Percentiles rank a stretch among this genome's conserved stretches.
Evolutionary conservation across 345 rosid species (phyloP).

Genomic region (Nasturtium officinale): DNA sequence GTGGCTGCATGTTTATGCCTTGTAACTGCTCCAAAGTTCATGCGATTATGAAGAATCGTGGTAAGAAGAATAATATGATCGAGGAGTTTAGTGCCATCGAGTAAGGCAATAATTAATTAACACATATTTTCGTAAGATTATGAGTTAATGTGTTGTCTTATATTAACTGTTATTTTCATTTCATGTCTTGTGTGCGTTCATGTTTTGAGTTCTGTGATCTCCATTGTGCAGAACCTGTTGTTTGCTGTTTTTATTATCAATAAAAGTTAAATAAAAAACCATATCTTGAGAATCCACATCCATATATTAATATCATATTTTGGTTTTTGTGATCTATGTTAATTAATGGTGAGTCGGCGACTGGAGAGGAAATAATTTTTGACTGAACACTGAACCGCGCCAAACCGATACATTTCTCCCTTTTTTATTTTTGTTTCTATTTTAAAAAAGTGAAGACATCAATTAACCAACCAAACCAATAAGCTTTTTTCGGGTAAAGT

Average conservation of each 20-base stretch:
- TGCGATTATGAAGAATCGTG: slow-evolving; percentile 48
- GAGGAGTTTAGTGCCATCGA: slow-evolving; percentile 52
- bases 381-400: background rate
- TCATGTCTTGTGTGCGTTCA: slow-evolving; percentile 19
- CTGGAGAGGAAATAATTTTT: background rate
- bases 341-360: background rate
- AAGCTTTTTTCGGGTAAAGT: too few species aligned
- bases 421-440: background rate
- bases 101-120: slow-evolving; percentile 10
- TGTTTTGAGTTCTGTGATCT: slow-evolving; percentile 30
- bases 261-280: slow-evolving; percentile 3
- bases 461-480: background rate
- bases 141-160: slow-evolving; percentile 17
- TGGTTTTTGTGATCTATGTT: slow-evolving; percentile 5
- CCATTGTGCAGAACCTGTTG: slow-evolving; percentile 8
- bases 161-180: slow-evolving; percentile 12
- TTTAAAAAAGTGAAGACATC: background rate
- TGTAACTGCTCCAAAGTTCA: slow-evolving; percentile 70
- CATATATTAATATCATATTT: background rate
- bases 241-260: slow-evolving; percentile 18
- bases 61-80: slow-evolving; percentile 59
- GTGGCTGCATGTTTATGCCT: slow-evolving; percentile 46
- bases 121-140: slow-evolving; percentile 1
- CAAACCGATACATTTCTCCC: background rate
- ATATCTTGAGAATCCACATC: slow-evolving; percentile 2